Base-by-base conservation (phyloP, 2,329 filamentous ascomycete species). In the Tympanopsis confertula region DNA sequence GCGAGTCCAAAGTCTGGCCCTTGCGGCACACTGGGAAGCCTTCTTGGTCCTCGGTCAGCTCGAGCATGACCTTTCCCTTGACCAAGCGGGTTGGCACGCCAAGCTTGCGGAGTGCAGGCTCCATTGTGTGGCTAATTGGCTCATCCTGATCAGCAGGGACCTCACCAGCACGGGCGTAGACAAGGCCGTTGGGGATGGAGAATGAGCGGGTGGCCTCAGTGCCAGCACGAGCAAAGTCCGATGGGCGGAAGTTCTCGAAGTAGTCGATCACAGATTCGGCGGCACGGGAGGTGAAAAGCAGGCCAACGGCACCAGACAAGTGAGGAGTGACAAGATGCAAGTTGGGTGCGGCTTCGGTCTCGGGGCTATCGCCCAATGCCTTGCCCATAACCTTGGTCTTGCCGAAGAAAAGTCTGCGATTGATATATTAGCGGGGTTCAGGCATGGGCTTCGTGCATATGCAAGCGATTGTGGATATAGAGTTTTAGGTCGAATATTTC, bases 351-450 rank as follows among this genome's bases (percentile, higher is more conserved):
- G 71, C 69, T 57, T 80, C 76, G 42, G 69, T 69, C 47, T 72
- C 69, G 36, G 63, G 58, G 30, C 59, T 69, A 40, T 62, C 62
- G 43, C 78, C 78, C n/a, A 82, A 69, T 32, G 78, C 76, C 51
- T 79, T 76, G 39, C 74, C 71, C 77, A 82, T 82, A 50, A 82
- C 76, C 61, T 82, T 82, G 38, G 76, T 82, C 61, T 82, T 82
- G 54, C 78, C 78, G 57, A 81, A 82, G 64, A 82, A 81, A 48
- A 82, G 60, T 45, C 76, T 74, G 46, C 35, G 35, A 4, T 5
- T 19, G 35, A 17, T n/a, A n/a, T n/a, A n/a, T n/a, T n/a, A n/a
- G n/a, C n/a, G n/a, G n/a, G n/a, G n/a, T n/a, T n/a, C n/a, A n/a
- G n/a, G n/a, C n/a, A n/a, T n/a, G n/a, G n/a, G 44, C 26, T 22